Evolutionary conservation across 208 protist genomes (phyloP), one percentile per base, ranked within the genome.

Genomic region (Leishmania martiniquensis): DNA sequence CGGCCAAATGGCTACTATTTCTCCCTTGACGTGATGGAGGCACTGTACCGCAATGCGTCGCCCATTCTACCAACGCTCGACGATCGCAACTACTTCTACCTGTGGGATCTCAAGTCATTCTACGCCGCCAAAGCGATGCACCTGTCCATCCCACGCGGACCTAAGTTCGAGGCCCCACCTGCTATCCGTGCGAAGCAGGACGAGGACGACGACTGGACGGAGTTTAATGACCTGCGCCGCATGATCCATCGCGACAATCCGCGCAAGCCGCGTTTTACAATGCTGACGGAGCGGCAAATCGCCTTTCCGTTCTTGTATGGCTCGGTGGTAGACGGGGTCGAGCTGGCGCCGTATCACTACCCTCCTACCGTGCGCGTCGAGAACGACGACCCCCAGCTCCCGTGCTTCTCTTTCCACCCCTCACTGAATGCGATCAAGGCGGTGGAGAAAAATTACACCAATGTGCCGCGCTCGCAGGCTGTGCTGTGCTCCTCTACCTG

Each of bases 191-290:
- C 68, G 49, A 77, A 76, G 77, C 59, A 84, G 45, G 82, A 81
- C 79, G 99, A 99, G 84, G 96, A 99, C 69, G 98, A 99, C 78
- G 99, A 99, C 88, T 99, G 99, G 99, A 99, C 99, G 82, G 99
- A 99, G 87, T 99, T 99, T 91, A 99, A 99, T 82, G 99, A 99
- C 87, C 98, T 99, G 82, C 98, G 99, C 79, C 99, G 99, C 85
- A 96, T 99, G 63, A 99, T 99, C 85, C 98, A 99, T 77, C 95
- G 99, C 63, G 96, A 99, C 79, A 89, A 98, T 82, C 93, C 93
- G 3, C 86, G 89, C 49, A 93, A 94, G 80, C 94, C 94, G 39
- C 92, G 91, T 47, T 96, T 96, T 71, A 98, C 97, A 44, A 99
- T 99, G 87, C 91, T 99, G 70, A 99, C 99, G 10, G 99, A 99